Evolutionary conservation across 768 basidiomycete species (phyloP), one percentile per base, ranked within the genome.

Genomic region (Pisolithus tinctorius): DNA sequence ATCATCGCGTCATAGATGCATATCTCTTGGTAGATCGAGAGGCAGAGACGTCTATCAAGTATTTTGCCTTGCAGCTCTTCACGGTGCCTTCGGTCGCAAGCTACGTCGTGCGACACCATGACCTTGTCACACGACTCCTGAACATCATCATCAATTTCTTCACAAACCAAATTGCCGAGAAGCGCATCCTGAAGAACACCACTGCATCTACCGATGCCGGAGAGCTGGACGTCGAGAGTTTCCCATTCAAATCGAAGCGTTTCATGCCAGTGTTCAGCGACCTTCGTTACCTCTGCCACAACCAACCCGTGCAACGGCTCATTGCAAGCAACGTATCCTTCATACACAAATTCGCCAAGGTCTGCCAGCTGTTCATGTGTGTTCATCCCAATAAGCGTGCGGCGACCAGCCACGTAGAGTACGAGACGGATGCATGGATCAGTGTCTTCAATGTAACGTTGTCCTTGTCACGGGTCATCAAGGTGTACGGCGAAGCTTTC

Each of bases 341-440:
- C 63, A 82, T 94, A 61, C 65, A 72, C 36, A 79, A 84, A 47
- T 86, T 94, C 56, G 78, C 85, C 9, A 74, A 79, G 49, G 86
- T 91, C 6, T 87, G 93, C 67, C 81, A 86, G 57, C 72, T 97
- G 41, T 99, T 98, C 74, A 88, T 91, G 81, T 91, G 89, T 56
- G 78, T 97, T 62, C 93, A 95, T 62, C 86, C 93, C 2, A 93
- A 93, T 67, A 83, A 84, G 58, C 81, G 95, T 16, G 91, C 87
- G 17, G 81, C 76, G 5, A 77, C 80, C 27, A 85, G 74, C 47
- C 96, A 98, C 59, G 82, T 99, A 59, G 95, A 97, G 67, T 99
- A 89, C 70, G 96, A 99, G 71, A 87, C 88, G 29, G 96, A 99
- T 57, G 86, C 87, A 17, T 96, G 94, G 95, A 91, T 96, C 55